Evolutionary conservation across 768 basidiomycete species (phyloP).

Genomic region (Amanita jacksonii): DNA sequence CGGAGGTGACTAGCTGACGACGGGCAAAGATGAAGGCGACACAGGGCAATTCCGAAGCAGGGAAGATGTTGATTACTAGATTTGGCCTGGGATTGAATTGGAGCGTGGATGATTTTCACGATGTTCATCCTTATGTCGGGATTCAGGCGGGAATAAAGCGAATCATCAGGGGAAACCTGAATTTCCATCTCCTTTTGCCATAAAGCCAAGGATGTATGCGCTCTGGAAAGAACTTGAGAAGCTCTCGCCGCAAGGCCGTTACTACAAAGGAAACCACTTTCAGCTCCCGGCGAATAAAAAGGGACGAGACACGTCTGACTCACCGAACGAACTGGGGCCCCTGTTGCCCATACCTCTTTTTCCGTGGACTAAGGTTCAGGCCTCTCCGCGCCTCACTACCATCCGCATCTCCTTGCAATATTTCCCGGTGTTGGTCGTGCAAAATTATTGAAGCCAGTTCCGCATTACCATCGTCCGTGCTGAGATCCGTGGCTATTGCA

Average conservation of each 20-base stretch:
- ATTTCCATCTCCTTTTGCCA: conserved; percentile 39
- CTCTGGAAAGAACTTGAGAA: conserved; percentile 26
- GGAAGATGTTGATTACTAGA: background rate
- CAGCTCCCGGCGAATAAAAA: background rate
- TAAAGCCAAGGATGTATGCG: conserved; percentile 30
- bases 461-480: conserved; percentile 26
- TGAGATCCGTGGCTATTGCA: conserved; percentile 42
- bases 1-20: background rate
- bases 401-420: conserved; percentile 16
- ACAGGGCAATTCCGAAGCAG: conserved; percentile 6
- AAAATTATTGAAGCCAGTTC: conserved; percentile 46
- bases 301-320: conserved; percentile 11
- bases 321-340: conserved; percentile 37
- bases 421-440: conserved; percentile 32
- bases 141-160: background rate
- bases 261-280: conserved; percentile 17
- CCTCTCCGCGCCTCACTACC: conserved; percentile 31
- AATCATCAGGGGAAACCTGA: background rate
- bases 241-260: conserved; percentile 41
- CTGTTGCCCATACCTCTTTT: conserved; percentile 25
- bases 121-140: conserved; percentile 5
- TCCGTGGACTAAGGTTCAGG: conserved; percentile 44
- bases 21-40: background rate
- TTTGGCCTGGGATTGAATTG: background rate
- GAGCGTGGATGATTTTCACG: conserved; percentile 1